A percentile compares a stretch with the other conserved stretches of the same genome.
Evolutionary conservation across 108 stramenopile genomes (phyloP).

Genomic region (Cyclotella distinguenda): DNA sequence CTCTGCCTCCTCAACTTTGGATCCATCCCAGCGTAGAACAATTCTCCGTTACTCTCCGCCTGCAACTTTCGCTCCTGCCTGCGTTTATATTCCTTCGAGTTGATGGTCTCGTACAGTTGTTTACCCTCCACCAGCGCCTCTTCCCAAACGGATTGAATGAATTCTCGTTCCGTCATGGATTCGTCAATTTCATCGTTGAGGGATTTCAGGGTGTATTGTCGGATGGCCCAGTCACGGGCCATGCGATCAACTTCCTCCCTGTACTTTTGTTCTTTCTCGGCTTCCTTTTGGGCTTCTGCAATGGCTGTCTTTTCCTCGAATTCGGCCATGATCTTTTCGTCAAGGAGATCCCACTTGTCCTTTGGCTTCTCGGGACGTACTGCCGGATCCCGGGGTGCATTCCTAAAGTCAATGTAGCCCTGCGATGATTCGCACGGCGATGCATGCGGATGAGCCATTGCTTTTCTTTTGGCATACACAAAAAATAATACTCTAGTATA

Average conservation of each 20-base stretch:
- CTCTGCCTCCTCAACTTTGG: constrained; percentile 22
- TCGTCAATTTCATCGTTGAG: constrained; percentile 48
- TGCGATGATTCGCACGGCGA: constrained; percentile 3
- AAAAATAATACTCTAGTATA: neutral
- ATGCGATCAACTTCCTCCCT: constrained; percentile 64
- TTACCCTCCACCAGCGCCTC: constrained; percentile 70
- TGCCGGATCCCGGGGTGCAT: neutral
- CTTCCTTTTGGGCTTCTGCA: constrained; percentile 11
- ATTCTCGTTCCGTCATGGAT: constrained; percentile 62
- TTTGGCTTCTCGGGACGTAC: neutral
- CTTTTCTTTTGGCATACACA: too few species aligned
- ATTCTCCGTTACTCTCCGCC: constrained; percentile 5
- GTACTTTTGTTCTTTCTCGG: constrained; percentile 28
- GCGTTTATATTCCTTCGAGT: constrained; percentile 13
- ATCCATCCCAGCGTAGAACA: constrained; percentile 34
- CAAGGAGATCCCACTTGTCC: constrained; percentile 10
- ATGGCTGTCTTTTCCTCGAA: constrained; percentile 19
- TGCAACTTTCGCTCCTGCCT: constrained; percentile 1
- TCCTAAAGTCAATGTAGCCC: constrained; percentile 29
- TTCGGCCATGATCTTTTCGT: constrained; percentile 29
- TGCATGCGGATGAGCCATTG: neutral
- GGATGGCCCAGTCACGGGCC: constrained; percentile 78
- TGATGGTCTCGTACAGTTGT: constrained; percentile 46
- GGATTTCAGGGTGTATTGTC: constrained; percentile 58
- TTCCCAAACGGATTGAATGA: constrained; percentile 64